Evolutionary conservation across 108 stramenopile species (phyloP), one percentile per base, ranked within the genome.

Genomic region (Fragilaria crotonensis): DNA sequence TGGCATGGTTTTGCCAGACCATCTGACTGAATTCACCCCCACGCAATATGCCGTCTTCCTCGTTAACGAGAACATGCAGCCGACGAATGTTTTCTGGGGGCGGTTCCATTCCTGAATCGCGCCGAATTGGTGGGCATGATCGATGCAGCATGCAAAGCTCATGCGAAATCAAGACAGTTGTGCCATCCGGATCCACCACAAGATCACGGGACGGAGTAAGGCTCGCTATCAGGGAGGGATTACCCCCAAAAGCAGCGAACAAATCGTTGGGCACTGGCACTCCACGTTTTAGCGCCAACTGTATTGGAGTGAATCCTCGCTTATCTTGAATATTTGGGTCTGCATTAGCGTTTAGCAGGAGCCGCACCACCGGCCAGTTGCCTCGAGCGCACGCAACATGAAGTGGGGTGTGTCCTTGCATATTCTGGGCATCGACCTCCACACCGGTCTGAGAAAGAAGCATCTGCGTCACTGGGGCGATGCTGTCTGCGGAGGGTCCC

Each of bases 61-160:
- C 54, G 60, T 94, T 87, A 21, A 83, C 68, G 22, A 94, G 59
- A 3, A 94, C 93, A 45, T 79, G 76, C 29, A 94, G 75, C 5
- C 93, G 73, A 48, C 84, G 62, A 30, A 94, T 77, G 72, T 94
- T 94, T 60, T 94, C 93, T 1, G 92, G 92, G 18, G 89, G 89
- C 30, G 88, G 87, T 21, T 88, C 87, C 17, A 66, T 72, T 1
- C 55, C 64, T 30, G 75, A 72, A 71, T 80, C 81, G 57, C 93
- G 71, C 20, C 73, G 70, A 2, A 94, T 90, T 11, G 93, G 93
- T 23, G 89, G 78, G 64, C 93, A 94, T 22, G 83, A 87, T 27
- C 78, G 68, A 57, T 94, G 93, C 29, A 79, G 67, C 3, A 76
- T 66, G 58, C 93, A 94, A 18, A 90, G 63, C 60, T 89, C 87